Conservation (phyloP, 2,329 filamentous ascomycete species). For the Atkinsonella hypoxylon region DNA sequence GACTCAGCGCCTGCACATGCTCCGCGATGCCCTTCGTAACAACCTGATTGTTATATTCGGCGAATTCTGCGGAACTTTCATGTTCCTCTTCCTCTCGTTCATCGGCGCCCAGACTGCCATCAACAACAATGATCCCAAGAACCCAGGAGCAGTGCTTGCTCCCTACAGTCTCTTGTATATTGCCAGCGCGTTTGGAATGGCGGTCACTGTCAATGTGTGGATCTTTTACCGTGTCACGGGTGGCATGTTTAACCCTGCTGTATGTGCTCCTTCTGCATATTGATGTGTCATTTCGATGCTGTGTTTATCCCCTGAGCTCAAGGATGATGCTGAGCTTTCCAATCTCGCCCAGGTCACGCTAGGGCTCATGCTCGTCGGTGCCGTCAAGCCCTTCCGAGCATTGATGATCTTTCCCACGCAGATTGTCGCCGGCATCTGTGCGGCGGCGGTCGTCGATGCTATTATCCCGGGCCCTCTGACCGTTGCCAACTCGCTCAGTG, state of each 20-base stretch:
- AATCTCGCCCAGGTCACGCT: constrained; percentile 34
- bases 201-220: constrained; percentile 40
- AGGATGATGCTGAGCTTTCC: neutral
- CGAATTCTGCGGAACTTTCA: constrained; percentile 41
- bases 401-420: constrained; percentile 43
- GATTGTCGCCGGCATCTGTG: constrained; percentile 44
- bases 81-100: constrained; percentile 36
- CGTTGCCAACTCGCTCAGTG: constrained; percentile 43
- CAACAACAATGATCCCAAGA: constrained; percentile 16
- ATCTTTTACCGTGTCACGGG: constrained; percentile 39
- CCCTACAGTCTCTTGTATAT: constrained; percentile 34
- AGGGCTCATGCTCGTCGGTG: constrained; percentile 46
- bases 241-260: constrained; percentile 38
- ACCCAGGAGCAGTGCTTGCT: constrained; percentile 17
- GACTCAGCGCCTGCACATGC: neutral
- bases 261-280: constrained; percentile 13
- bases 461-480: constrained; percentile 45
- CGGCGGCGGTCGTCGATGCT: constrained; percentile 43
- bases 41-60: constrained; percentile 30
- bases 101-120: constrained; percentile 27
- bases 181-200: constrained; percentile 35
- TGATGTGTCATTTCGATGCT: neutral
- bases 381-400: constrained; percentile 39
- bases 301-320: neutral
- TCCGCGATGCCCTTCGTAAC: constrained; percentile 15